Base-by-base conservation (phyloP, 768 basidiomycete species). In the Russula compacta region DNA sequence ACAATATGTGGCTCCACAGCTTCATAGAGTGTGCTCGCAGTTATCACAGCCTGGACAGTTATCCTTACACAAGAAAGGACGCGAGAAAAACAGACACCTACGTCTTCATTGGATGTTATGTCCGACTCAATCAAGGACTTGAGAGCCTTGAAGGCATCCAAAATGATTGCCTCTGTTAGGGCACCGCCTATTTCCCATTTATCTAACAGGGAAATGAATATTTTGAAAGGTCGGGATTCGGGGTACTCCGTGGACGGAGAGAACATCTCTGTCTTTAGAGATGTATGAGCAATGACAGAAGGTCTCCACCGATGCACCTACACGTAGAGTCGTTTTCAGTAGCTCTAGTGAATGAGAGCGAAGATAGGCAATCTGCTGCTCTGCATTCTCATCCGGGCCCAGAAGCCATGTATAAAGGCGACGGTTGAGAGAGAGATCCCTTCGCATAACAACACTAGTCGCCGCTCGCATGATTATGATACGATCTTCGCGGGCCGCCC, bases 101-200 rank as follows among this genome's bases (percentile, higher is more conserved):
- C 88, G 71, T 90, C 88, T 71, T 83, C 83, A 49, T 73, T 73
- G 53, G 75, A 72, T 47, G 86, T 84, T 15, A 78, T 72, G 44
- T 80, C 76, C 7, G 78, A 74, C 39, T 82, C 76, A 48, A 84
- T 71, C 17, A 83, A 75, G 17, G 75, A 69, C 70, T 82, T 83
- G 53, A 97, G 76, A 2, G 89, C 84, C 54, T 79, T 83, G 68
- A 98, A 83, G 0, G 90, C 79, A 66, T 95, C 90, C 66, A 89
- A 83, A 11, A 90, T 82, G 54, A 98, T 74, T 6, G 77, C 78
- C 43, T 92, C 87, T 0, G 93, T 93, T 32, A 99, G 72, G 0
- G 81, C 78, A 8, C 81, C 82, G 5, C 95, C 95, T 48, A 98
- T 87, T 71, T 98, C 97, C 90, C 92, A 98, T 72, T 97, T 97